phyloP scores from a whole-genome alignment of 2,329 filamentous ascomycete species.

The Calonectria crousiana region DNA sequence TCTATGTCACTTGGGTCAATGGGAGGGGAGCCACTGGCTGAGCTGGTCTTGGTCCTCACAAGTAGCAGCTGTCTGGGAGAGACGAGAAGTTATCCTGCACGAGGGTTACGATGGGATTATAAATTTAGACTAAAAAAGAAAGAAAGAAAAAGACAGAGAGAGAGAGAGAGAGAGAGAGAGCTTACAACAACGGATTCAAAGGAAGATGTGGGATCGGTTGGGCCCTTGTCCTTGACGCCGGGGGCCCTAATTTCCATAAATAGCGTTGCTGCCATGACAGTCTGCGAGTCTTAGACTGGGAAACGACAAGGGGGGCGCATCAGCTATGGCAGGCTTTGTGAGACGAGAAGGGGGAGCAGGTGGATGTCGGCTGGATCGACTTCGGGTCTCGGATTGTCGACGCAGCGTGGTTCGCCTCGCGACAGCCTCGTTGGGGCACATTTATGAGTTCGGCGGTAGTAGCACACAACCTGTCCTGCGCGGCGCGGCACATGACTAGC shows the following conservation, averaged over 20 bases:
- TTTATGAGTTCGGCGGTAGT: background rate
- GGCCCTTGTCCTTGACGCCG: background rate
- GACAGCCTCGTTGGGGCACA: background rate
- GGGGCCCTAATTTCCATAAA: background rate
- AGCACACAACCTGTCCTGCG: background rate
- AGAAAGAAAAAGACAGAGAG: too few species aligned
- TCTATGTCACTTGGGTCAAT: background rate
- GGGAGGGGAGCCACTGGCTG: background rate
- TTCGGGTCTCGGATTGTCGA: background rate
- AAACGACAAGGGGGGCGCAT: too few species aligned
- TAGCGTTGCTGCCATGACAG: background rate
- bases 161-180: background rate
- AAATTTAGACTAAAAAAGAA: background rate
- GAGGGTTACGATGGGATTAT: background rate
- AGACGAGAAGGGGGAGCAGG: too few species aligned
- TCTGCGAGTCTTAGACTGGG: background rate
- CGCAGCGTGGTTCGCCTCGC: background rate
- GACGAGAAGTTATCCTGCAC: background rate
- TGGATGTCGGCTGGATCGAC: background rate
- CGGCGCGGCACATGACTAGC: background rate
- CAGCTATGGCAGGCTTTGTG: background rate
- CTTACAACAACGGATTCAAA: background rate
- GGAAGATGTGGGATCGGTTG: background rate
- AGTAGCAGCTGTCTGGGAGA: background rate
- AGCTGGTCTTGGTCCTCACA: background rate